Percentiles rank a stretch among this genome's conserved stretches.
Conservation (phyloP, 768 basidiomycete species). For the Tricholoma matsutake region DNA sequence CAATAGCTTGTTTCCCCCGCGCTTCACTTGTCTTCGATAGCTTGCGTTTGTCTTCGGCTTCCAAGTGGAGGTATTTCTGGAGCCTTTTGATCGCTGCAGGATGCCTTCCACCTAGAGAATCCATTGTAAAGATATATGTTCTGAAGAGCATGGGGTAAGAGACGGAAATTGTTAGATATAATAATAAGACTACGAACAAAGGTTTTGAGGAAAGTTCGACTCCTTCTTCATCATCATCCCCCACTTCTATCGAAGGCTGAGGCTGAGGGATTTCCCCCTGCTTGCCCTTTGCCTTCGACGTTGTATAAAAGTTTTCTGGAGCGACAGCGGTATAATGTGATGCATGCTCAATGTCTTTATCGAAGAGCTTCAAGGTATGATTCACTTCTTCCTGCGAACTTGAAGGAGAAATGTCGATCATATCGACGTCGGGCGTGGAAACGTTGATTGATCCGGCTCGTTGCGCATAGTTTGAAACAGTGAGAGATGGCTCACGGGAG, state of each 20-base stretch:
- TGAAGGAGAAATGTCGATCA: slow-evolving; percentile 8
- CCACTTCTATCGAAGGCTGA: slow-evolving; percentile 8
- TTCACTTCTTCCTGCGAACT: background rate
- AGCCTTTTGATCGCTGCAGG: slow-evolving; percentile 60
- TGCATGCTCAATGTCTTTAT: slow-evolving; percentile 1
- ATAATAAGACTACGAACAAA: background rate
- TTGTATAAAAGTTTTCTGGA: slow-evolving; percentile 11
- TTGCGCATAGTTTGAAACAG: slow-evolving; percentile 8
- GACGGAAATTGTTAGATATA: background rate
- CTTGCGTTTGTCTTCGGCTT: slow-evolving; percentile 72
- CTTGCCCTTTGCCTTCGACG: slow-evolving; percentile 15
- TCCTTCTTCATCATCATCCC: slow-evolving; percentile 11
- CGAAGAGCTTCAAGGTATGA: background rate
- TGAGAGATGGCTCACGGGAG: slow-evolving; percentile 2
- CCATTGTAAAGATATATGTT: slow-evolving; percentile 83
- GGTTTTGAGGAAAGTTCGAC: background rate
- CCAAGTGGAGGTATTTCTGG: slow-evolving; percentile 62
- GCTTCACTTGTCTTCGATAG: slow-evolving; percentile 36
- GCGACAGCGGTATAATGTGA: background rate
- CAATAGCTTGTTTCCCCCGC: slow-evolving; percentile 49
- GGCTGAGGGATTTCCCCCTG: slow-evolving; percentile 11
- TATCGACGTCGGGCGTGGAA: slow-evolving; percentile 5
- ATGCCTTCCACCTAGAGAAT: slow-evolving; percentile 82
- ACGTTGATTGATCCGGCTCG: background rate
- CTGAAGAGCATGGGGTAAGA: slow-evolving; percentile 32